Evolutionary conservation across 1,139 yeast species (phyloP), one percentile per base, ranked within the genome.

Genomic region (Meyerozyma smithsonii): DNA sequence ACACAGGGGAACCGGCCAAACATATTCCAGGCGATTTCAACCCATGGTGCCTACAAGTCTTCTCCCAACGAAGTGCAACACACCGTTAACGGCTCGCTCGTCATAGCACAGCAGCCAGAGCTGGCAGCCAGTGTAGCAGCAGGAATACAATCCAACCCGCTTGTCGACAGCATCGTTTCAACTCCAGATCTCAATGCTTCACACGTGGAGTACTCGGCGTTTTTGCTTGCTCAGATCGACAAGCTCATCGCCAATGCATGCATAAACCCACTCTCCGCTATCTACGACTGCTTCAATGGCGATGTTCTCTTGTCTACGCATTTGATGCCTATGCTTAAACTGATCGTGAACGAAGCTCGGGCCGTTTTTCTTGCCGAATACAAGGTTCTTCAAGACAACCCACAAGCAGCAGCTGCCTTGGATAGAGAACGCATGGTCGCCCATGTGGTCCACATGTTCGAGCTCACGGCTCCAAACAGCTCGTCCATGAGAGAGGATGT

Each of bases 401-500:
- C 76, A 0, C 70, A 67, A 42, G 62, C 72, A 2, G 48, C 53
- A 21, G 54, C 66, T 36, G 56, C 49, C 24, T 56, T 84, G 33
- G 63, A 71, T 43, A 61, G 64, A 1, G 65, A 68, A 2, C 53
- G 77, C 14, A 60, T 85, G 46, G 52, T 74, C 16, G 58, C 66
- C 21, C 58, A 70, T 3, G 83, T 83, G 5, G 45, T 65, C 15
- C 66, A 72, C 4, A 74, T 76, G 8, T 65, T 79, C 32, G 60
- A 70, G 43, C 37, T 52, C 28, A 72, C 82, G 18, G 71, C 75
- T 0, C 59, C 69, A 36, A 92, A 89, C 61, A 78, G 84, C 39
- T 80, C 94, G 7, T 86, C 96, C 2, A 92, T 90, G 97, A 73
- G 95, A 51, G 88, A 85, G 48, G 97, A 90, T 52, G 72, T 84